Evolutionary conservation across 768 basidiomycete species (phyloP).

Genomic region (Sistotremastrum niveocremeum): DNA sequence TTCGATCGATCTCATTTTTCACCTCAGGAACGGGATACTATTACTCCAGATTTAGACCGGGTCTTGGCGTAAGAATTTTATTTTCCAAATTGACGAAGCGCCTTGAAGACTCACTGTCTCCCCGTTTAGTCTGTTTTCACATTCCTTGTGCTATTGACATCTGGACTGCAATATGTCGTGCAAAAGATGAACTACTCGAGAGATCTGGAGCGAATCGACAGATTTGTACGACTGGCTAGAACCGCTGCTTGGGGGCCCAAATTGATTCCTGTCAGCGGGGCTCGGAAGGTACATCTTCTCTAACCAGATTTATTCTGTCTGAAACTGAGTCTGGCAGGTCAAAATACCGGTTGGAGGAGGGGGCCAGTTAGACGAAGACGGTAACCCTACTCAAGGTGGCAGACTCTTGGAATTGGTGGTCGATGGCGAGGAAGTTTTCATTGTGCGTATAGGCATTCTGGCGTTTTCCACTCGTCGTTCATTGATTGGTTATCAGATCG

Average conservation of each 20-base stretch:
- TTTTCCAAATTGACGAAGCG: neutral
- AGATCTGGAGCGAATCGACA: conserved; percentile 57
- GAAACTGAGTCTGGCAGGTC: conserved; percentile 30
- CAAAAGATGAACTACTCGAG: conserved; percentile 64
- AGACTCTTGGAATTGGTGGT: conserved; percentile 72
- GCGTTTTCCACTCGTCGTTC: conserved; percentile 2
- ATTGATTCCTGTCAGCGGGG: conserved; percentile 44
- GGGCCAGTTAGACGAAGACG: conserved; percentile 40
- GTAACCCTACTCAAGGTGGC: conserved; percentile 27
- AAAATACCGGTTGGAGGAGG: conserved; percentile 53
- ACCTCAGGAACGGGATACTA: conserved; percentile 71
- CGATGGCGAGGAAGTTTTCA: conserved; percentile 58
- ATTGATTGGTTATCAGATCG: conserved; percentile 32
- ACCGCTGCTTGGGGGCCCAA: conserved; percentile 75
- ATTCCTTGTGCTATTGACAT: conserved; percentile 68
- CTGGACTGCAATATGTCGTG: conserved; percentile 70
- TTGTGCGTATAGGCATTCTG: conserved; percentile 34
- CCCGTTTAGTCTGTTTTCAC: conserved; percentile 47
- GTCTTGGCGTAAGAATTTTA: conserved; percentile 49
- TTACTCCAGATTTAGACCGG: conserved; percentile 92
- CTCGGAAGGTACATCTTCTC: conserved; percentile 44
- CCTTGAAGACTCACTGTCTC: conserved; percentile 1
- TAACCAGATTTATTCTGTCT: neutral
- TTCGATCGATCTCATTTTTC: neutral
- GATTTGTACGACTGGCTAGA: conserved; percentile 47